A percentile compares a stretch with the other conserved stretches of the same genome.
phyloP scores from a whole-genome alignment of 306 rosid species.

The cucumber (Cucumis sativus) region DNA sequence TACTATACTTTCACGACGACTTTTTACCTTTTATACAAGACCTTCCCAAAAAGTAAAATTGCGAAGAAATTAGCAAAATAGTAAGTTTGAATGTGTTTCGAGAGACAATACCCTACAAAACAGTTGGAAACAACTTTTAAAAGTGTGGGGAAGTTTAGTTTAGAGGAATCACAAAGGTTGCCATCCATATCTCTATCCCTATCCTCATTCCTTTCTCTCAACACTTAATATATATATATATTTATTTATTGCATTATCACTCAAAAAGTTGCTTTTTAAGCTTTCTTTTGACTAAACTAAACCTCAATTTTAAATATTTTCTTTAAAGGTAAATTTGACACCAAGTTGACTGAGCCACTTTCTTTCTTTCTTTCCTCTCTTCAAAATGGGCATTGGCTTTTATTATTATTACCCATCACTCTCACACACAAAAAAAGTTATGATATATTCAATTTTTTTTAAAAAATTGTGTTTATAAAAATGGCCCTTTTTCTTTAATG shows the following conservation, averaged over 20 bases:
- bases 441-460: neutral
- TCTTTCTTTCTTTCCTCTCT: neutral
- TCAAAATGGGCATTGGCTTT: neutral
- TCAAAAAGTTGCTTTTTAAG: neutral
- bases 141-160: neutral
- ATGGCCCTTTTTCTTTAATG: neutral
- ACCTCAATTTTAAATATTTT: neutral
- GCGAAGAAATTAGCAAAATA: neutral
- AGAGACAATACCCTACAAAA: neutral
- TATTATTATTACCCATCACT: slow-evolving; percentile 8
- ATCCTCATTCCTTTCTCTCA: neutral
- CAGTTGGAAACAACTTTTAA: neutral
- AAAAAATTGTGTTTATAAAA: neutral
- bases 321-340: neutral
- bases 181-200: neutral
- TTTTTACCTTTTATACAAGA: too few species aligned
- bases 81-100: neutral
- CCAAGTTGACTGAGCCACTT: slow-evolving; percentile 2
- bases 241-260: neutral
- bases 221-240: neutral
- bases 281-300: neutral
- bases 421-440: neutral
- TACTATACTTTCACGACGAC: too few species aligned
- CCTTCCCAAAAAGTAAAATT: neutral
- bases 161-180: neutral